These are phyloP conservation scores for Leptodontidium sp. DNA, from an alignment of 2,329 filamentous ascomycete species.

Conservation along the genomic window DNA sequence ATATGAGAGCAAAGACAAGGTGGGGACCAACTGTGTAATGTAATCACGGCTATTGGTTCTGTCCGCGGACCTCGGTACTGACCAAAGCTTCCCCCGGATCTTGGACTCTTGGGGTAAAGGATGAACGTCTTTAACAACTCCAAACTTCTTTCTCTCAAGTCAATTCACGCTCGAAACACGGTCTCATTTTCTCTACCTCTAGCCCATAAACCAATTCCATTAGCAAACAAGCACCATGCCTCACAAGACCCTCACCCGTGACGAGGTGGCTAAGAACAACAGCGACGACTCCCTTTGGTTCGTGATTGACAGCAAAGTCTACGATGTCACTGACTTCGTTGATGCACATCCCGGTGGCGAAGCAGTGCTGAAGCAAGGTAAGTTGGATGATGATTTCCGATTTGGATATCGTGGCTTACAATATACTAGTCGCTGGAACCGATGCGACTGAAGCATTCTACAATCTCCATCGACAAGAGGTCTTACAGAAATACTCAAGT, in stretches of 20 bases:
- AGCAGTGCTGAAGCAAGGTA: conserved; percentile 70
- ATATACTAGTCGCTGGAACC: conserved; percentile 69
- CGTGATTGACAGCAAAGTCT: conserved; percentile 87
- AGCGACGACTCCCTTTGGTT: conserved; percentile 75
- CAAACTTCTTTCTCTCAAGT: not conserved
- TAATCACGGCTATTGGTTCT: conserved; percentile 9
- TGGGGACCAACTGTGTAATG: conserved; percentile 8
- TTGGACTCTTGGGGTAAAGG: not conserved
- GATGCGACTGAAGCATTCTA: conserved; percentile 88
- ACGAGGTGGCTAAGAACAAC: conserved; percentile 78
- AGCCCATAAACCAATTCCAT: not conserved
- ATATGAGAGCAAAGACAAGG: not conserved
- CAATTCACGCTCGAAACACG: not conserved
- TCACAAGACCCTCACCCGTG: conserved; percentile 55
- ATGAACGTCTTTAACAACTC: not conserved
- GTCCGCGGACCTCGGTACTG: conserved; percentile 13
- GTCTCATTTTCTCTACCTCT: not conserved
- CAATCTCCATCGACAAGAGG: conserved; percentile 90
- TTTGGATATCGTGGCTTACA: not conserved
- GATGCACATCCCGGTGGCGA: conserved; percentile 78
- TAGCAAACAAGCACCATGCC: conserved; percentile 38
- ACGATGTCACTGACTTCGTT: conserved; percentile 85
- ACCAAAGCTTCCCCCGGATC: conserved; percentile 6
- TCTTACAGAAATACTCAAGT: conserved; percentile 80
- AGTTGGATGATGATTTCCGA: not conserved